Percentiles rank a stretch among this genome's conserved stretches.
These are phyloP conservation scores for Eutrema japonicum DNA, from an alignment of 345 rosid species.

Conservation along the genomic window DNA sequence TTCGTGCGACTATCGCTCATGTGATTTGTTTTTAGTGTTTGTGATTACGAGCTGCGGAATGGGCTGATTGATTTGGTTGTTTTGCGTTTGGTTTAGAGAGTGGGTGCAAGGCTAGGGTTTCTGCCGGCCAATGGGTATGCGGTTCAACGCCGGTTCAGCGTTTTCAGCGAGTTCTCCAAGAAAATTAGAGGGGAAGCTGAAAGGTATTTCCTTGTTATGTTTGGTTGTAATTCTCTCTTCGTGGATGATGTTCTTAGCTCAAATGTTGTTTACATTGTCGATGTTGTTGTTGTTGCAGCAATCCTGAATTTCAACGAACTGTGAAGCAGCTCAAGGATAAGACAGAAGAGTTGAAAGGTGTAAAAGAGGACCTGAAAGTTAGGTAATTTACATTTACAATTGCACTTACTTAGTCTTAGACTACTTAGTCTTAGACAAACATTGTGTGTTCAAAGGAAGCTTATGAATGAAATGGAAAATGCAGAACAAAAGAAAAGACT, in stretches of 20 bases:
- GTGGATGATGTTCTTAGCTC: no score
- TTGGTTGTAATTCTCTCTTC: background rate
- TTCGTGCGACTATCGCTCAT: constrained; percentile 27
- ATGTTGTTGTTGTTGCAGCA: constrained; percentile 48
- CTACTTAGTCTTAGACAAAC: constrained; percentile 44
- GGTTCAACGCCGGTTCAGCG: constrained; percentile 63
- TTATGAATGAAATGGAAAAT: constrained; percentile 66
- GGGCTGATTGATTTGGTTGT: background rate
- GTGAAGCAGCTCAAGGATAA: constrained; percentile 81
- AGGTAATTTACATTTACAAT: constrained; percentile 55
- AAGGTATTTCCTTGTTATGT: constrained; percentile 16
- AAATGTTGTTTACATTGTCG: background rate
- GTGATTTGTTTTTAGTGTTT: background rate
- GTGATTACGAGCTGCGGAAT: constrained; percentile 24
- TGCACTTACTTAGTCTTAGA: constrained; percentile 36
- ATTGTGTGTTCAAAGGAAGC: constrained; percentile 63
- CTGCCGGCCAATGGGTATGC: constrained; percentile 45
- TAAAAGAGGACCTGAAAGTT: constrained; percentile 68
- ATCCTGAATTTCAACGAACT: constrained; percentile 73
- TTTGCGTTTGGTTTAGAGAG: constrained; percentile 48
- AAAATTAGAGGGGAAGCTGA: constrained; percentile 77
- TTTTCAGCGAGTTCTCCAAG: constrained; percentile 77
- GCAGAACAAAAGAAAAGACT: constrained; percentile 92
- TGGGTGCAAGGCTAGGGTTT: constrained; percentile 48
- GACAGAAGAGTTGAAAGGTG: constrained; percentile 70